Conservation (phyloP, 2,329 filamentous ascomycete genomes). For the Lasiodiplodia hormozganensis region DNA sequence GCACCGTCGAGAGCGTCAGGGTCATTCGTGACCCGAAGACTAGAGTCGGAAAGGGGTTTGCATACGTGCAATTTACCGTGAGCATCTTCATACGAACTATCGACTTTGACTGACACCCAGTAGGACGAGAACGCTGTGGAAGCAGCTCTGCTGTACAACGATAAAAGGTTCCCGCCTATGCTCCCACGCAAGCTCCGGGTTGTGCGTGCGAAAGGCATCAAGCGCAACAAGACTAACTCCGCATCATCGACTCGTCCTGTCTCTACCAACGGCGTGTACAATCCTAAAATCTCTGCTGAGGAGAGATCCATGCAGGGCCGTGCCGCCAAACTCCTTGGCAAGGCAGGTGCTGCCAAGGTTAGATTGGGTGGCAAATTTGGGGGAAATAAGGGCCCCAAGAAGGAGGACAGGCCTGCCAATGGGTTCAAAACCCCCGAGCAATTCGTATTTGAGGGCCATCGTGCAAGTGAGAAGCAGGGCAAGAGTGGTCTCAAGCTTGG, state of each 20-base stretch:
- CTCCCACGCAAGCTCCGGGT: slow-evolving; percentile 89
- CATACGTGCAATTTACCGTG: slow-evolving; percentile 93
- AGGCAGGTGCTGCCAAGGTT: slow-evolving; percentile 64
- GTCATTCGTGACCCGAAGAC: slow-evolving; percentile 90
- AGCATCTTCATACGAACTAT: slow-evolving; percentile 37
- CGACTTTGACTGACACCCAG: background rate
- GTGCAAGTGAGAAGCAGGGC: slow-evolving; percentile 72
- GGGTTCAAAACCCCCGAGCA: slow-evolving; percentile 67
- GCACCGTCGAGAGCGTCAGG: slow-evolving; percentile 89
- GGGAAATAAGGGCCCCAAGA: slow-evolving; percentile 25
- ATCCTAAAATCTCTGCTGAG: slow-evolving; percentile 72
- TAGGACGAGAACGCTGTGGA: slow-evolving; percentile 87
- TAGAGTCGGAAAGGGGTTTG: slow-evolving; percentile 93
- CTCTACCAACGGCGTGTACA: slow-evolving; percentile 61
- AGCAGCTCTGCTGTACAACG: slow-evolving; percentile 84
- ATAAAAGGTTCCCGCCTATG: slow-evolving; percentile 92
- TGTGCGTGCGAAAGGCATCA: slow-evolving; percentile 76
- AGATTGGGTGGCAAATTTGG: background rate
- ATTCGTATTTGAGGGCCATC: slow-evolving; percentile 81
- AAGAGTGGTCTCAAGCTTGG: slow-evolving; percentile 67
- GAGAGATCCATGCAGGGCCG: slow-evolving; percentile 76
- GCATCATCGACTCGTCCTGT: slow-evolving; percentile 36
- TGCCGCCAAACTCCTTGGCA: slow-evolving; percentile 75
- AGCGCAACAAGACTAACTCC: slow-evolving; percentile 45
- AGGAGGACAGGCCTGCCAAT: slow-evolving; percentile 30